Conservation (phyloP, 441 rosid genomes). For the Dalechampia spathulata region DNA sequence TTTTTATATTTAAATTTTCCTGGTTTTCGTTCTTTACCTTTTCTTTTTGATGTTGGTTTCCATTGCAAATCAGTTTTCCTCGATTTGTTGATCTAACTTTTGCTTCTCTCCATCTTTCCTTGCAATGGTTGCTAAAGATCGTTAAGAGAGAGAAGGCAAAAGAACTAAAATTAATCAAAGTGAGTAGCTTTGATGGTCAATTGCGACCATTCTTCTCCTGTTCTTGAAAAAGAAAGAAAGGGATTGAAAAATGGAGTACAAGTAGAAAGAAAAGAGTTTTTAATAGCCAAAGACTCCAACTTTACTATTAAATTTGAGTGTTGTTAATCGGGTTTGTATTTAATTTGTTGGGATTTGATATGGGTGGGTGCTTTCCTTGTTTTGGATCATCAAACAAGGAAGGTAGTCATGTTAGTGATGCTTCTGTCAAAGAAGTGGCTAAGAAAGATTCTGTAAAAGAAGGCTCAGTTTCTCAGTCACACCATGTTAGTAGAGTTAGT, state of each 20-base stretch:
- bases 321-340: conserved; percentile 27
- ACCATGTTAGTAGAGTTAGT: conserved; percentile 44
- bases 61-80: conserved; percentile 44
- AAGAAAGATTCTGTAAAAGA: conserved; percentile 76
- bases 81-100: conserved; percentile 81
- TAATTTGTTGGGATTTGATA: conserved; percentile 46
- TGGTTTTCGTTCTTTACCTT: conserved; percentile 28
- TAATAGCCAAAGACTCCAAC: conserved; percentile 13
- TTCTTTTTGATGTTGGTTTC: conserved; percentile 29
- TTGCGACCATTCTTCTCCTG: background rate
- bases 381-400: conserved; percentile 82
- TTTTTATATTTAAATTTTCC: background rate
- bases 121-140: conserved; percentile 43
- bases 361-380: conserved; percentile 97
- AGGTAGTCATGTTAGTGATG: conserved; percentile 34
- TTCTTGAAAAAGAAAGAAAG: background rate
- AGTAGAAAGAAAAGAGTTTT: too few species aligned
- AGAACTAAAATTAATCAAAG: conserved; percentile 27
- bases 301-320: conserved; percentile 9
- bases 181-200: conserved; percentile 19
- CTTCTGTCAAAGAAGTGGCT: conserved; percentile 47
- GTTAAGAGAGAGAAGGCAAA: conserved; percentile 25
- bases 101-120: conserved; percentile 49
- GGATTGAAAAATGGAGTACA: too few species aligned
- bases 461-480: conserved; percentile 62